Evolutionary conservation across 345 rosid genomes (phyloP), one percentile per base, ranked within the genome.

Genomic region (Streptanthus diversifolius): DNA sequence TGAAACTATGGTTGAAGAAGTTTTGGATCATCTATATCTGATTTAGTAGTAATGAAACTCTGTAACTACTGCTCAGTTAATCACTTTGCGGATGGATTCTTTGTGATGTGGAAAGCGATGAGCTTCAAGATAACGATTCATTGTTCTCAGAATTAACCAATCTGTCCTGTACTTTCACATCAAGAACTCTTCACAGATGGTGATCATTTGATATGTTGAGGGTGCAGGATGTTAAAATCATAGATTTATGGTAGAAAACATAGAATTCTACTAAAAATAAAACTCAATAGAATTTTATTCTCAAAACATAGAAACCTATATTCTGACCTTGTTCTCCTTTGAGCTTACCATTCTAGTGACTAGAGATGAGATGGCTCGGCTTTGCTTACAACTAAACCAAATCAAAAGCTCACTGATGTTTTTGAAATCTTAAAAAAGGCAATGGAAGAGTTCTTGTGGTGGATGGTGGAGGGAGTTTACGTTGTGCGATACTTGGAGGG

Each of bases 371-470:
- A 55, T 15, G 40, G 7, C 40, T n/a, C 22, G 41, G 35, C 19
- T 53, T 53, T 53, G 18, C 58, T 53, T 36, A 55, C 45, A 8
- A 24, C n/a, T 17, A 3, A 49, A 48, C 33, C 53, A 71, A 27
- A 59, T 7, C 1, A 25, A 49, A 12, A 25, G 2, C 43, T 61
- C 33, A 61, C 1, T 13, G 18, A 39, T 71, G 66, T 29, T 55
- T 19, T 47, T 0, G 7, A 40, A 8, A 47, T 18, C 5, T 41
- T 18, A n/a, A 53, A 53, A 14, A 63, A 75, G 79, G 77, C 25
- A 85, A 87, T 27, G 93, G 96, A 36, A 82, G 93, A 51, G 96
- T 87, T 49, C 93, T 87, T 27, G 96, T 87, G 29, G 89, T 90
- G 7, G 93, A 90, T 36, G 93, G 93, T 1, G 93, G 96, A 66